Percentiles rank a stretch among this genome's conserved stretches.
Conservation (phyloP, 2,329 filamentous ascomycete species). For the Aspergillus latus region DNA sequence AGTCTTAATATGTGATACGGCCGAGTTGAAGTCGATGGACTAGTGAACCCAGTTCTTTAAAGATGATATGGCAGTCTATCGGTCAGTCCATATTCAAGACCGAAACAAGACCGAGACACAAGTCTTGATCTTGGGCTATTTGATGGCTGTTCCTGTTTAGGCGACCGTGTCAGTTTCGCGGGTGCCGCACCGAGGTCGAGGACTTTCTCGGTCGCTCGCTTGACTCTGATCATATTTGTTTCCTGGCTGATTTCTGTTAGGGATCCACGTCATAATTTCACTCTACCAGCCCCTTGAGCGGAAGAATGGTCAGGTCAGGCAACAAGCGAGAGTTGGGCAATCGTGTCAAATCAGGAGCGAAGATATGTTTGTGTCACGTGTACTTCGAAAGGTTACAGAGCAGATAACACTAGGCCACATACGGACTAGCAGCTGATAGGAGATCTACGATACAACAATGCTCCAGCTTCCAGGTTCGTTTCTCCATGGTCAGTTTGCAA, state of each 20-base stretch:
- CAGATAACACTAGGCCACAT: slow-evolving; percentile 9
- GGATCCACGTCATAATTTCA: slow-evolving; percentile 21
- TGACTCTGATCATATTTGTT: slow-evolving; percentile 46
- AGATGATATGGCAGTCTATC: neutral
- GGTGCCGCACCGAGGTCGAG: slow-evolving; percentile 40
- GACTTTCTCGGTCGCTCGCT: slow-evolving; percentile 44
- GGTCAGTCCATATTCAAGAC: neutral
- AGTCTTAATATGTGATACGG: neutral
- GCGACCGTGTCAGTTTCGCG: slow-evolving; percentile 35
- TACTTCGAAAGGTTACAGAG: neutral
- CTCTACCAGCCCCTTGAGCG: slow-evolving; percentile 48
- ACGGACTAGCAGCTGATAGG: slow-evolving; percentile 10
- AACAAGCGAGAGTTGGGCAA: slow-evolving; percentile 19
- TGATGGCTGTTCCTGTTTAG: slow-evolving; percentile 37
- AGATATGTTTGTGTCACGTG: slow-evolving; percentile 9
- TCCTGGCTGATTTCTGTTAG: slow-evolving; percentile 47
- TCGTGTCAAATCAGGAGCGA: slow-evolving; percentile 16
- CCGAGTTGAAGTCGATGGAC: neutral
- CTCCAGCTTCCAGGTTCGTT: neutral
- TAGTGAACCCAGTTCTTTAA: neutral
- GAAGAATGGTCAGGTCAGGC: slow-evolving; percentile 27
- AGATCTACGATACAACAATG: neutral
- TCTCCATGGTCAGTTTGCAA: neutral
- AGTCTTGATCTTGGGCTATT: neutral
- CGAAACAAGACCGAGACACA: neutral